Percentiles rank a stretch among this genome's conserved stretches.
phyloP scores from a whole-genome alignment of 352 stramenopile species.

The Halophytophthora polymorphica region DNA sequence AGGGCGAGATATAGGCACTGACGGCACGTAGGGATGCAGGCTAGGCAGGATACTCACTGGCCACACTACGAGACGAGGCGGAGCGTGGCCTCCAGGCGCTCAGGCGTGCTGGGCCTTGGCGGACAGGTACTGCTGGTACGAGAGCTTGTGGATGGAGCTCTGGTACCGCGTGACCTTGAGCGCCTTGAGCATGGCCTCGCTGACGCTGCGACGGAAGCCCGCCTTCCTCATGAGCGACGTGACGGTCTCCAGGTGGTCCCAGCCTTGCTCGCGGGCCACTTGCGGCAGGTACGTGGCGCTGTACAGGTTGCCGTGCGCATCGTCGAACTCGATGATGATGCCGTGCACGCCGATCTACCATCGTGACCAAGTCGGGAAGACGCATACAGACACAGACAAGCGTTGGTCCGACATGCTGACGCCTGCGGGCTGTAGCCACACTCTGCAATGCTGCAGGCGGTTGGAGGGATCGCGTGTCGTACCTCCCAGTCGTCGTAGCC shows the following conservation, averaged over 20 bases:
- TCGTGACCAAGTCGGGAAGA: neutral
- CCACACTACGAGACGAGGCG: no score
- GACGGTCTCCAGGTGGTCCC: conserved; percentile 66
- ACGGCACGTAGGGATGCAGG: no score
- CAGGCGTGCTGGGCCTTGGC: conserved; percentile 29
- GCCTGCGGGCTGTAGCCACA: no score
- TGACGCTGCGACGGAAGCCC: conserved; percentile 60
- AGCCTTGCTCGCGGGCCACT: conserved; percentile 72
- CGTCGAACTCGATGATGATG: conserved; percentile 80
- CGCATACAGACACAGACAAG: neutral
- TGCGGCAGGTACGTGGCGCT: conserved; percentile 79
- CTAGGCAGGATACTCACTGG: no score
- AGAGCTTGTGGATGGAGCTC: conserved; percentile 80
- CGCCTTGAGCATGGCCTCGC: conserved; percentile 44
- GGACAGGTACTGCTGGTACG: conserved; percentile 75
- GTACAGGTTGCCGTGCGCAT: conserved; percentile 45
- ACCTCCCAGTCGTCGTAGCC: conserved; percentile 85
- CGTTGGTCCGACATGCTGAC: neutral
- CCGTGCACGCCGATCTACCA: conserved; percentile 62
- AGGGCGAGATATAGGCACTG: no score
- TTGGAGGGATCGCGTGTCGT: no score
- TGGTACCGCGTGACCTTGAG: conserved; percentile 80
- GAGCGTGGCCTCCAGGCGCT: no score
- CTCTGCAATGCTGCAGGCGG: no score
- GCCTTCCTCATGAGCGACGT: conserved; percentile 80